Evolutionary conservation across 2,329 filamentous ascomycete genomes (phyloP), one percentile per base, ranked within the genome.

Genomic region (Alternaria gaisen): DNA sequence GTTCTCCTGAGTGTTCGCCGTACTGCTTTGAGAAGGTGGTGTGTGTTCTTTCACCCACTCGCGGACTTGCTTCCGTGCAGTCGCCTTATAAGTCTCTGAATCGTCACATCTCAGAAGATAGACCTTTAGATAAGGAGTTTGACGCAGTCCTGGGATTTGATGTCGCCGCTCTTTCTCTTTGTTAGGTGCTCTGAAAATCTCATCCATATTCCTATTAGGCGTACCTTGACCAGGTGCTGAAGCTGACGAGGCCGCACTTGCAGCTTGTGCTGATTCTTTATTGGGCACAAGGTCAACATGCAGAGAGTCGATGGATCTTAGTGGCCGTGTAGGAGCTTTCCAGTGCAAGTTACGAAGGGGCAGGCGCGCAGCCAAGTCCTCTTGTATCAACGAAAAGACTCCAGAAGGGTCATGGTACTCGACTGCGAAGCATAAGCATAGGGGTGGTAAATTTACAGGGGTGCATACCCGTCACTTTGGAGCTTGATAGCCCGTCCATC

Each of bases 321-420:
- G 83, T 3, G 95, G 95, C 0, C 95, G 91, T 28, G 91, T 90
- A 63, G 96, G 92, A 14, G 95, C 97, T 79, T 98, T 96, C 95
- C 95, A 99, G 75, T 98, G 93, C 46, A 99, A 88, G 73, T 98
- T 96, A 66, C 90, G 91, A 38, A 99, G 85, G 34, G 95, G 95
- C 0, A 98, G 85, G 56, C 92, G 90, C 42, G 91, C 85, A 41
- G 91, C 84, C 59, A 99, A 84, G 59, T 94, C 89, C 3, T 92
- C 88, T 11, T 91, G 90, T 43, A 98, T 83, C 53, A 94, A 86
- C 60, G 92, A 89, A 80, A 94, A 98, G 65, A 98, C 87, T 72
- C 91, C 90, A 76, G 92, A 91, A 54, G 95, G 94, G 81, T 99
- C 95, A 82, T 91, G 93, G 82, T 97, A 99, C 84, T 98, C 94